phyloP scores from a whole-genome alignment of 345 rosid species.

The Lepidium sativum region DNA sequence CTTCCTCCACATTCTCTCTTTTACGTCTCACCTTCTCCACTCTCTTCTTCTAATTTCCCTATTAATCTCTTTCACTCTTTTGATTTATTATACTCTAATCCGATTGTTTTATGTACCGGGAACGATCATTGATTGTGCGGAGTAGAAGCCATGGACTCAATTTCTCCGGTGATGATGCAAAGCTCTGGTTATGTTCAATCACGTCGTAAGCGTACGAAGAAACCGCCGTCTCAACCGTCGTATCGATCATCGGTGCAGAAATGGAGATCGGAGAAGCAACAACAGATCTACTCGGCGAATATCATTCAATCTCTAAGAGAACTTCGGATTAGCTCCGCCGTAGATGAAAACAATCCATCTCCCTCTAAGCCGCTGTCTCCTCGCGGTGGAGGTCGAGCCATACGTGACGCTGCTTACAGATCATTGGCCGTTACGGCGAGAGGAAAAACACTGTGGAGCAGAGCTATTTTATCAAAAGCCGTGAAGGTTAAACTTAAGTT shows the following conservation, averaged over 20 bases:
- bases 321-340: slow-evolving; percentile 22
- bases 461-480: slow-evolving; percentile 66
- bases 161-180: slow-evolving; percentile 34
- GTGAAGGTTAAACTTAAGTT: slow-evolving; percentile 52
- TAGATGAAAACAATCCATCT: background rate
- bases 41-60: background rate
- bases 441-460: slow-evolving; percentile 82
- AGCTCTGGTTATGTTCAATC: slow-evolving; percentile 33
- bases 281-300: slow-evolving; percentile 65
- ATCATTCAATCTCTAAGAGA: slow-evolving; percentile 58
- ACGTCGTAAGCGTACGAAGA: slow-evolving; percentile 57
- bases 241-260: slow-evolving; percentile 17
- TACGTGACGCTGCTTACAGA: slow-evolving; percentile 72
- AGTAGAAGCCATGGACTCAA: slow-evolving; percentile 1
- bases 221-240: slow-evolving; percentile 12
- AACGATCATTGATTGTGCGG: background rate
- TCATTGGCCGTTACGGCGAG: slow-evolving; percentile 62
- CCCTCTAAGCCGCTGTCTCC: slow-evolving; percentile 26
- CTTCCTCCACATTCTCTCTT: slow-evolving; percentile 13
- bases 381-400: slow-evolving; percentile 40
- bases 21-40: slow-evolving; percentile 20
- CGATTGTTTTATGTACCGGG: background rate
- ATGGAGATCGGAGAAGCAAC: slow-evolving; percentile 80
- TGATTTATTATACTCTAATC: background rate
- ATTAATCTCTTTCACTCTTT: background rate